Base-by-base conservation (phyloP, 108 stramenopile species). In the Cyclotella kingstonii region DNA sequence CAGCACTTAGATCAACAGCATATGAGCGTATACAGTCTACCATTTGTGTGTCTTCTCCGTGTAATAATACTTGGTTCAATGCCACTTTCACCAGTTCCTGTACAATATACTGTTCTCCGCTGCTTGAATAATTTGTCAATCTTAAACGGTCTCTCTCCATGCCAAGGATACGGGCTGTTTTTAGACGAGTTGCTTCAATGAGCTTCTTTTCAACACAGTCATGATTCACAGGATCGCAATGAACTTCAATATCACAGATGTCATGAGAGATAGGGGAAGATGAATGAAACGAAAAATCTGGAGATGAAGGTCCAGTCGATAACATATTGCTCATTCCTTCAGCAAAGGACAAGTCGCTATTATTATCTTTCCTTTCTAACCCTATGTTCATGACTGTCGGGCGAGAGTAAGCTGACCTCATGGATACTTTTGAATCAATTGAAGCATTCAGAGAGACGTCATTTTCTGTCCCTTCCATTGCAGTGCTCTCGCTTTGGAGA, bases 181-280 rank as follows among this genome's bases (percentile, higher is more conserved):
- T 77, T 50, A 93, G 68, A 11, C 76, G 66, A 49, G 54, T 54
- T 8, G 92, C 89, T 27, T 83, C 47, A 7, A 55, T 48, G 18
- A 93, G 60, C 54, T 93, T 93, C 26, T 70, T 42, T 70, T 89
- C 88, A 1, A 86, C 73, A 30, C 55, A 68, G 28, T 81, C 86
- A 33, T 74, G 65, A 28, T 81, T 83, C 8, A 77, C 76, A 42
- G 65, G 63, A 3, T 81, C 76, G 33, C 83, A 77, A 6, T 72
- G 74, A 12, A 38, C 53, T 28, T 41, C 49, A 17, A 59, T 34
- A 36, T 28, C 35, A 39, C 41, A 58, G n/a, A 34, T 18, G 0
- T 7, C 12, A 33, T 26, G 28, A 9, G 34, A 9, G 1, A 49
- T 27, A 9, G 45, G 34, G 15, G 59, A 21, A 1, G 42, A 60